These are phyloP conservation scores for Paecilomyces variotii DNA, from an alignment of 2,329 filamentous ascomycete species.

Conservation along the genomic window DNA sequence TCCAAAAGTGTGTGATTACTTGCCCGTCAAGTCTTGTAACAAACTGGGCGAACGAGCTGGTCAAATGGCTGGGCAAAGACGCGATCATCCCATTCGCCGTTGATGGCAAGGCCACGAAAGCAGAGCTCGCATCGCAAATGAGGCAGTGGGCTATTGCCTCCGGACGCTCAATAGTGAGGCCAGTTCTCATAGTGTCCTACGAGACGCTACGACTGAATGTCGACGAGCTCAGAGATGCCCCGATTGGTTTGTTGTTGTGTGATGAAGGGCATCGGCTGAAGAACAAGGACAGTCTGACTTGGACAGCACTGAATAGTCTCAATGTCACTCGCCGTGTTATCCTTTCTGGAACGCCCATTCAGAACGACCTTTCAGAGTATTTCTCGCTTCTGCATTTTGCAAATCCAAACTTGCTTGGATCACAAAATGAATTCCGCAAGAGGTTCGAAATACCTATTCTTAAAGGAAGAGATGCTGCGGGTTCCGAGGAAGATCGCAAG, in stretches of 20 bases:
- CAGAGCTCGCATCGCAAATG: slow-evolving; percentile 81
- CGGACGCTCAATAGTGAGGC: slow-evolving; percentile 80
- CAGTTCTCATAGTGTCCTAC: slow-evolving; percentile 95
- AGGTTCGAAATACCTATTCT: slow-evolving; percentile 89
- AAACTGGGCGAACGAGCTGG: slow-evolving; percentile 90
- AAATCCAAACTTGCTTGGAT: slow-evolving; percentile 85
- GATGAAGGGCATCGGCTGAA: slow-evolving; percentile 96
- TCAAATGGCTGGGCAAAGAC: slow-evolving; percentile 91
- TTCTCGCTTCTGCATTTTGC: slow-evolving; percentile 94
- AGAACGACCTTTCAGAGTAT: slow-evolving; percentile 97
- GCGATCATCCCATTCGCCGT: slow-evolving; percentile 91
- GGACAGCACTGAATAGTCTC: slow-evolving; percentile 78
- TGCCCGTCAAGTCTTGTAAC: slow-evolving; percentile 93
- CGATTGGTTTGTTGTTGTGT: slow-evolving; percentile 87
- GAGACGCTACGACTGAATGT: slow-evolving; percentile 89
- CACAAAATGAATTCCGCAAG: slow-evolving; percentile 84
- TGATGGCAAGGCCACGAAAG: slow-evolving; percentile 91
- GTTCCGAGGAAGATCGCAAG: slow-evolving; percentile 71
- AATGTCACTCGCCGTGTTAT: slow-evolving; percentile 91
- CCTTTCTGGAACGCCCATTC: slow-evolving; percentile 91
- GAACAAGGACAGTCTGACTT: slow-evolving; percentile 93
- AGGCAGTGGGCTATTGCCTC: slow-evolving; percentile 90
- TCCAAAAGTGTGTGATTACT: slow-evolving; percentile 94
- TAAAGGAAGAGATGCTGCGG: slow-evolving; percentile 81
- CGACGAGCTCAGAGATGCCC: slow-evolving; percentile 79